Percentiles rank a stretch among this genome's conserved stretches.
Conservation (phyloP, 306 rosid genomes). For the Gillenia trifoliata region DNA sequence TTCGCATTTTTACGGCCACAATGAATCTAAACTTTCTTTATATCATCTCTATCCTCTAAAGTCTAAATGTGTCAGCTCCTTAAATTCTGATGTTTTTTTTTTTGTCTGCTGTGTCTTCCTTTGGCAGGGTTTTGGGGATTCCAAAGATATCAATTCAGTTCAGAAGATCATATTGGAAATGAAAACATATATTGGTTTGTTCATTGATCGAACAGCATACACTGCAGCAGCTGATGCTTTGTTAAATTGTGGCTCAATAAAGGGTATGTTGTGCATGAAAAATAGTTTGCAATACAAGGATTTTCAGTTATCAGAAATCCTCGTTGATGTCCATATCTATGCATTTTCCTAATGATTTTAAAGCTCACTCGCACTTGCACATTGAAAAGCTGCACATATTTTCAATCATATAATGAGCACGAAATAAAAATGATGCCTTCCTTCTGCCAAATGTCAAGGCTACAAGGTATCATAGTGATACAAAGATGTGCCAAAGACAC, state of each 20-base stretch:
- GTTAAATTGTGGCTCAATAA: conserved; percentile 57
- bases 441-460: background rate
- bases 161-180: conserved; percentile 62
- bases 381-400: background rate
- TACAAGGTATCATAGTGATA: background rate
- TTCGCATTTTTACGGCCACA: background rate
- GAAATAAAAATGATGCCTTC: background rate
- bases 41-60: background rate
- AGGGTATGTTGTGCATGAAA: conserved; percentile 45
- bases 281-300: background rate
- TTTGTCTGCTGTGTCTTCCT: background rate
- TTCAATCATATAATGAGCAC: background rate
- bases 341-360: background rate
- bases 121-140: conserved; percentile 66
- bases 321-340: background rate
- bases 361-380: background rate
- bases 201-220: conserved; percentile 78
- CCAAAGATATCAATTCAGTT: conserved; percentile 56
- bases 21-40: background rate
- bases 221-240: conserved; percentile 70
- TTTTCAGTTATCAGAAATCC: background rate
- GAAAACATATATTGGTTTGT: conserved; percentile 48
- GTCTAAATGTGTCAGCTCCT: background rate
- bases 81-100: background rate
- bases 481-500: background rate